Conservation (phyloP, 257 asterid genomes). For the Galeopsis tetrahit region DNA sequence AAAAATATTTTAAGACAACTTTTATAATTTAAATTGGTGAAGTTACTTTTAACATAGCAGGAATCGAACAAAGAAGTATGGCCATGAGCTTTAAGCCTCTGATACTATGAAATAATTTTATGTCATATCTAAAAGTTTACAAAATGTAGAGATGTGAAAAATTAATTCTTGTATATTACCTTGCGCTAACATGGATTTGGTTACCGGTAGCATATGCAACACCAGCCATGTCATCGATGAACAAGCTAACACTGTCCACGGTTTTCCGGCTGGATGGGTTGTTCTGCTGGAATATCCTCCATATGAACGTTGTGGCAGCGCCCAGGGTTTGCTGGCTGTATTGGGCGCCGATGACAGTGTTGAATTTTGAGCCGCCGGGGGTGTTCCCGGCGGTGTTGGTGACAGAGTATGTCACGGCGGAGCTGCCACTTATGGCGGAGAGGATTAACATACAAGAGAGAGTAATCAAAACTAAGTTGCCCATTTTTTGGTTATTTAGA, state of each 20-base stretch:
- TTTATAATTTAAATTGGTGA: too few species aligned
- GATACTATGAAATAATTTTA: too few species aligned
- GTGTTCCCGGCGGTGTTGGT: conserved; percentile 41
- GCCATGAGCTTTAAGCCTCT: too few species aligned
- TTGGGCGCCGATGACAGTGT: conserved; percentile 45
- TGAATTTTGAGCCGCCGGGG: conserved; percentile 50
- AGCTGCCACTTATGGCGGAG: not conserved
- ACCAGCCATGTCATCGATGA: conserved; percentile 61
- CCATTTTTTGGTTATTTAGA: not conserved
- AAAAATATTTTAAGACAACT: too few species aligned
- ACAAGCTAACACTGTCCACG: conserved; percentile 42
- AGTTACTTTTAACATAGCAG: too few species aligned
- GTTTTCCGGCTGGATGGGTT: conserved; percentile 40
- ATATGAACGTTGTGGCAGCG: conserved; percentile 41
- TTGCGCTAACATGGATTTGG: not conserved
- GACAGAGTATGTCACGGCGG: not conserved
- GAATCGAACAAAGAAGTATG: too few species aligned
- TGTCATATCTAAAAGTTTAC: too few species aligned
- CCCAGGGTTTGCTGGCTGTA: conserved; percentile 25
- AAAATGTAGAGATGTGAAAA: too few species aligned
- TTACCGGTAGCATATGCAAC: conserved; percentile 41
- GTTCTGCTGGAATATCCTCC: conserved; percentile 52
- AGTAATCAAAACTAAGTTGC: conserved; percentile 1
- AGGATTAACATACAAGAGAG: not conserved
- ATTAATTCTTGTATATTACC: too few species aligned